Base-by-base conservation (phyloP, 768 basidiomycete species). In the Cyathus striatus region DNA sequence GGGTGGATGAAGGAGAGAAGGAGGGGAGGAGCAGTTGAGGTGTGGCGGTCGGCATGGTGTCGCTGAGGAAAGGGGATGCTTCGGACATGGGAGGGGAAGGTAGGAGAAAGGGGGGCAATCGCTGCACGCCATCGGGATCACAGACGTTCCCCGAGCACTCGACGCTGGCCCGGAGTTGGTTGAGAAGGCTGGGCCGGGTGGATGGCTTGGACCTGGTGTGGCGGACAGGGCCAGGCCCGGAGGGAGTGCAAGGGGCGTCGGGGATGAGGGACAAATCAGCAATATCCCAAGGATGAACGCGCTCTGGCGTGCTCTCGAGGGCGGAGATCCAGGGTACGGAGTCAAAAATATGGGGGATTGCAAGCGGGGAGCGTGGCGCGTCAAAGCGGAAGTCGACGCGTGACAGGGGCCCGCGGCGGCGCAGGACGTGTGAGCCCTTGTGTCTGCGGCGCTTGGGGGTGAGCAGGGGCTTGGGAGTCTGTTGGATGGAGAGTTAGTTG, bases 211-310 rank as follows among this genome's bases (percentile, higher is more conserved):
- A 69, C 47, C 75, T 73, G n/a, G n/a, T n/a, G n/a, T n/a, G n/a
- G 24, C 82, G 78, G 24, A 84, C 70, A 6, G 83, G 83, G 4
- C 79, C 81, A 66, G 56, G 17, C 61, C 63, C 7, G 64, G 50
- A 5, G 54, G 34, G 12, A 50, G 59, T 24, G 49, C 44, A 46
- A 20, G 18, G 42, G 32, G 49, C 48, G 42, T 59, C 60, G 20
- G 68, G 68, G n/a, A 83, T 53, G 47, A 80, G 76, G 1, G 82
- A 83, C 34, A 84, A 73, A 61, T 85, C 82, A 42, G 82, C 81
- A 46, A 83, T 75, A 51, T 84, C 79, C 55, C 68, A 69, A 14
- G 62, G 62, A 52, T 69, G 64, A 51, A 65, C 43, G 44, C 53
- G 50, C 41, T 73, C 66, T 12, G 72, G 65, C 5, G 73, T 47